Percentiles rank a stretch among this genome's conserved stretches.
Conservation (phyloP, 305 asterid species). For the Ilex paraguariensis region DNA sequence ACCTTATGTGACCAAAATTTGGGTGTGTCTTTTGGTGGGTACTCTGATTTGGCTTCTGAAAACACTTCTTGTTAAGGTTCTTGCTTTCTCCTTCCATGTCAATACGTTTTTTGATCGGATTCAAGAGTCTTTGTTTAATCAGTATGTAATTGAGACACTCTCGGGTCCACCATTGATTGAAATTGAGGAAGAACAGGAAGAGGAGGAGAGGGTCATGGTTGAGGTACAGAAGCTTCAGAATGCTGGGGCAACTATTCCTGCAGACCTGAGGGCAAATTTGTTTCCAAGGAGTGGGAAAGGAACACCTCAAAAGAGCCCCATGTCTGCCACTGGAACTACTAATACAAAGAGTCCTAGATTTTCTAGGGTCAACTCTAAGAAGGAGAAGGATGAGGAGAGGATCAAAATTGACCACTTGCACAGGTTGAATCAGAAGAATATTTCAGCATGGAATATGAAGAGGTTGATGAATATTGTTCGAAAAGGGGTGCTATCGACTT, state of each 20-base stretch:
- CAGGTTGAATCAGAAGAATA: constrained; percentile 71
- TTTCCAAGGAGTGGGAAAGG: not conserved
- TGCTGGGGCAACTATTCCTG: not conserved
- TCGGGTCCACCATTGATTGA: constrained; percentile 5
- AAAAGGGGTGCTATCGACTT: constrained; percentile 57
- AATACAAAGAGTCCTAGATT: constrained; percentile 6
- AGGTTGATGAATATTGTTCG: constrained; percentile 67
- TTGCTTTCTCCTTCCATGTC: constrained; percentile 5
- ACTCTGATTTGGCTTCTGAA: constrained; percentile 2
- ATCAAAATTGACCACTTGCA: constrained; percentile 74
- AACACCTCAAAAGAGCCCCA: not conserved
- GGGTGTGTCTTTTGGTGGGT: constrained; percentile 5
- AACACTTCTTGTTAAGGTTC: constrained; percentile 2
- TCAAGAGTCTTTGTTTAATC: constrained; percentile 4
- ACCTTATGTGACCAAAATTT: constrained; percentile 3
- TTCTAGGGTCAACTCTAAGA: constrained; percentile 40
- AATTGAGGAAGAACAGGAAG: constrained; percentile 3
- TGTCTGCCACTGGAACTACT: not conserved
- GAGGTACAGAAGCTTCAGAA: not conserved
- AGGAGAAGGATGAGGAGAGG: constrained; percentile 43
- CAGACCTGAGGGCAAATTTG: not conserved
- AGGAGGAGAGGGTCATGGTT: not conserved
- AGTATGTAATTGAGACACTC: constrained; percentile 1
- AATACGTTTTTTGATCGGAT: constrained; percentile 6
- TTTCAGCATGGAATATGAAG: constrained; percentile 96